Evolutionary conservation across 805 yeast species (phyloP), one percentile per base, ranked within the genome.

Genomic region (Candida orba): DNA sequence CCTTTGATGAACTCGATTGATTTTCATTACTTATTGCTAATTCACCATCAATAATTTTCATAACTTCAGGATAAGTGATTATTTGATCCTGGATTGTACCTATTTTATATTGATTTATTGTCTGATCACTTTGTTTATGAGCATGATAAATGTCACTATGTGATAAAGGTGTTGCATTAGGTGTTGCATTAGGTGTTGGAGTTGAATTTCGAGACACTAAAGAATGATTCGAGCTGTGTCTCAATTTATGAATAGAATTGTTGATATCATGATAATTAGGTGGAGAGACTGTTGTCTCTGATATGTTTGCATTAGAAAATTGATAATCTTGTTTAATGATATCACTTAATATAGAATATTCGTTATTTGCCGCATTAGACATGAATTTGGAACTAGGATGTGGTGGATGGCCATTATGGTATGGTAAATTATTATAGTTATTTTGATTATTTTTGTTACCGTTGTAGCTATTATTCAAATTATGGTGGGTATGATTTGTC

Each of bases 361-460:
- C 93, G 41, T 81, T 65, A 54, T 81, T 83, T 0, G 87, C 89
- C 1, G 93, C 89, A 31, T 75, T 67, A 1, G 88, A 80, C 47
- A 82, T 56, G 52, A 83, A 83, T 47, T 74, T 54, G 54, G 75
- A 53, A 10, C 20, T 37, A 12, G 15, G 15, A 4, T 33, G 14
- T 27, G 33, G 32, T 24, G 13, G 13, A 6, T 12, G n/a, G 15
- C 17, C 3, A 36, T 37, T 23, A 17, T 14, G 37, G 8, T 18
- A 20, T 18, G 24, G 4, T 10, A 18, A 13, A 24, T 36, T 8
- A 15, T 24, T 15, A 12, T 36, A 12, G 15, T 34, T 8, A 4
- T 10, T 12, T 14, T 18, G 10, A 34, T n/a, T 12, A 3, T 34
- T 8, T 10, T 18, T 10, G 12, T 34, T 22, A 8, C 9, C 3